phyloP scores from a whole-genome alignment of 495 filamentous ascomycete genomes.

The Aspergillus biplanus region DNA sequence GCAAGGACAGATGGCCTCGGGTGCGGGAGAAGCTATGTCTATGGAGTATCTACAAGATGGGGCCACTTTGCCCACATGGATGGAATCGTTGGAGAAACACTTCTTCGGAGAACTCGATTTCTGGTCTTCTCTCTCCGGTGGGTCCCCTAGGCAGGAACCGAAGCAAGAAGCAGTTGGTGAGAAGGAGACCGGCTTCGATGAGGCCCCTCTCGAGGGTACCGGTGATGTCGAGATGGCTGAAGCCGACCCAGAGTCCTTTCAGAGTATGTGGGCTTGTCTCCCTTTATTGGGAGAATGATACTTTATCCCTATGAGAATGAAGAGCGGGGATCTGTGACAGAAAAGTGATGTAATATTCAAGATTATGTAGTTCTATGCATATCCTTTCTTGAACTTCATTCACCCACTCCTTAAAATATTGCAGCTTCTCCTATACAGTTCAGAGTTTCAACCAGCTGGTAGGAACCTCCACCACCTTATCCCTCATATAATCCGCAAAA shows the following conservation, averaged over 20 bases:
- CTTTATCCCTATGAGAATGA: neutral
- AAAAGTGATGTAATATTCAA: neutral
- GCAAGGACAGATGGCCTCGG: neutral
- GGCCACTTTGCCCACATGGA: neutral
- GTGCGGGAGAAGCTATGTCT: neutral
- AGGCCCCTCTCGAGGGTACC: neutral
- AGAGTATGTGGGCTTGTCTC: constrained; percentile 18
- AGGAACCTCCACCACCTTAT: constrained; percentile 49
- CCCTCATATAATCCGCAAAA: constrained; percentile 52
- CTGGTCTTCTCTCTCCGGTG: neutral
- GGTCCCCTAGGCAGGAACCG: neutral
- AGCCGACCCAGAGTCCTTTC: constrained; percentile 2
- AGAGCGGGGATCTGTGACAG: no score
- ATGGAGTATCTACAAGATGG: neutral
- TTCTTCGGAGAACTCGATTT: neutral
- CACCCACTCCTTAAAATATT: neutral
- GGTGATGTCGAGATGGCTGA: neutral
- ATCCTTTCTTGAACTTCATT: neutral
- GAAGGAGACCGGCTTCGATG: neutral
- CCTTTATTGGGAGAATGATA: constrained; percentile 17
- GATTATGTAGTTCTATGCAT: neutral
- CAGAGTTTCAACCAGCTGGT: no score
- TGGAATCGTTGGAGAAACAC: neutral
- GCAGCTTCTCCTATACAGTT: no score
- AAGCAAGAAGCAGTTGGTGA: neutral